Evolutionary conservation across 768 basidiomycete species (phyloP), one percentile per base, ranked within the genome.

Genomic region (Coprinellus aureogranulatus): DNA sequence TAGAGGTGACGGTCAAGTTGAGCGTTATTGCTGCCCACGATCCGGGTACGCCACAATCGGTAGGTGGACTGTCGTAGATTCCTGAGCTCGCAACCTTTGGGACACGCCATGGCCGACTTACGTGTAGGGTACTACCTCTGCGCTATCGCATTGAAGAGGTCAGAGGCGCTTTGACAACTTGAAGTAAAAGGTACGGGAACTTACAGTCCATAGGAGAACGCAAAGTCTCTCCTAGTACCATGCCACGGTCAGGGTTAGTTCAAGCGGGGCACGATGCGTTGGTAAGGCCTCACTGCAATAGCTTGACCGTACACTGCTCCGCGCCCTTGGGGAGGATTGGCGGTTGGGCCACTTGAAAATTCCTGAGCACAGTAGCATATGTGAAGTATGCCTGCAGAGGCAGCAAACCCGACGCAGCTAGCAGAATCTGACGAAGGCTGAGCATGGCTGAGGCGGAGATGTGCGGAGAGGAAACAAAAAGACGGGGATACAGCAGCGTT

Each of bases 1-100:
- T 91, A 55, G 83, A 85, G 2, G 88, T 87, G 20, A 87, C 87
- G 0, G 90, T 90, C 62, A 90, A 85, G 67, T 90, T 90, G 34
- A 91, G 73, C 9, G 83, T 87, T 30, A 92, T 77, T 0, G 82
- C 89, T 6, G 87, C 81, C 90, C 90, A 92, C 4, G 86, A 82
- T 1, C 90, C 88, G 22, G 79, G 73, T 2, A 76, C 67, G 16
- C 90, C 89, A 67, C 90, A 92, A 62, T 86, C 81, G 10, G 81
- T 81, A 0, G 89, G 88, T 25, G 90, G 90, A 23, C 88, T 90
- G 52, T 23, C 30, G 5, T 16, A 23, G 28, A 16, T 48, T 27
- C 50, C 44, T 55, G 41, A 11, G 11, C n/a, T 4, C 26, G 20
- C 23, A 55, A n/a, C 18, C 30, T 28, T 44, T 16, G 14, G 11